These are phyloP conservation scores for Saposhnikovia divaricata DNA, from an alignment of 129 eudicot genomes.

Conservation along the genomic window DNA sequence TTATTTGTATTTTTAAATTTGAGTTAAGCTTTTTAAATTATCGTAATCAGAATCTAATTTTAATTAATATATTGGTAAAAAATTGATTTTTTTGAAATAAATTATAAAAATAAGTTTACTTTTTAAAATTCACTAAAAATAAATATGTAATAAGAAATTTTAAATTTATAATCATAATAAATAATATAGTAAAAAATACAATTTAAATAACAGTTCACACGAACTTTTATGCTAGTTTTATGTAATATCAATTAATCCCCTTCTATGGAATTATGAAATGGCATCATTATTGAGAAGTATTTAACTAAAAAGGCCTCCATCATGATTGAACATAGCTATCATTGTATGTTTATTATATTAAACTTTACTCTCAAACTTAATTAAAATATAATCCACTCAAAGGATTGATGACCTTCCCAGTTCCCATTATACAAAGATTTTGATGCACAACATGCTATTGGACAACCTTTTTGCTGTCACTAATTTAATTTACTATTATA, in stretches of 20 bases:
- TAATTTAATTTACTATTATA: background rate
- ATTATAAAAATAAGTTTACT: too few species aligned
- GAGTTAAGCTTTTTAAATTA: too few species aligned
- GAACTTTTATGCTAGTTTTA: too few species aligned
- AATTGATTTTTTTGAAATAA: too few species aligned
- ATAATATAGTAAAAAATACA: too few species aligned
- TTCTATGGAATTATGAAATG: background rate
- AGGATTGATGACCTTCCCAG: conserved; percentile 7
- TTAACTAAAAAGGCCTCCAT: background rate
- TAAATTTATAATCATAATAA: too few species aligned
- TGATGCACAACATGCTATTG: conserved; percentile 5
- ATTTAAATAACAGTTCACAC: too few species aligned
- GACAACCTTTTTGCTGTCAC: conserved; percentile 9
- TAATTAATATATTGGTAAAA: too few species aligned
- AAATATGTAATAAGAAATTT: too few species aligned
- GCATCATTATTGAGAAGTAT: background rate
- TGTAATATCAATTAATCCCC: background rate
- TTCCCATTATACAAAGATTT: conserved; percentile 3
- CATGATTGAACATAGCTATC: background rate
- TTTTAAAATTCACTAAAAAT: too few species aligned
- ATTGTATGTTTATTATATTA: background rate
- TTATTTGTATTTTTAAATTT: too few species aligned
- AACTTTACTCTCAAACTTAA: background rate
- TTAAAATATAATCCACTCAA: conserved; percentile 2
- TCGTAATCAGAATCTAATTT: too few species aligned